Percentiles rank a stretch among this genome's conserved stretches.
Conservation (phyloP, 2,329 filamentous ascomycete genomes). For the Xylariaceae sp. region DNA sequence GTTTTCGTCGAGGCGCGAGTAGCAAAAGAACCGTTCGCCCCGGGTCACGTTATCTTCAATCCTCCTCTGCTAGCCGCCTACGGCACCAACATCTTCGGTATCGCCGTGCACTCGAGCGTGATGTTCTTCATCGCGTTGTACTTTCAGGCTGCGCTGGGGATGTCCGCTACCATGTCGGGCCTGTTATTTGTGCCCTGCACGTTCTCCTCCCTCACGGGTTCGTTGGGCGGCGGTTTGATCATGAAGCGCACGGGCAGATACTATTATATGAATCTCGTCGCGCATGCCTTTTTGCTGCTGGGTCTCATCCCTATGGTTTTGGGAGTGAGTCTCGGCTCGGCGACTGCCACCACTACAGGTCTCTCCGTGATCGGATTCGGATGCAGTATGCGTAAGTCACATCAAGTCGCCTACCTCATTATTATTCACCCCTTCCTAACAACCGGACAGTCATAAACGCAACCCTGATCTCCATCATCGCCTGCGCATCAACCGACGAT, state of each 20-base stretch:
- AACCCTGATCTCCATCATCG: constrained; percentile 65
- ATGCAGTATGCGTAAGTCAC: constrained; percentile 33
- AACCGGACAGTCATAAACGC: constrained; percentile 57
- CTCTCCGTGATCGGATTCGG: constrained; percentile 46
- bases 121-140: constrained; percentile 74
- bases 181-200: constrained; percentile 63
- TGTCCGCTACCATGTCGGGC: constrained; percentile 59
- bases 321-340: constrained; percentile 46
- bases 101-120: constrained; percentile 51
- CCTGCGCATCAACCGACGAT: constrained; percentile 61
- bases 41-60: constrained; percentile 67
- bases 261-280: constrained; percentile 60
- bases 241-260: constrained; percentile 68
- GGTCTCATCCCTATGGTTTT: constrained; percentile 53
- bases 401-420: not conserved
- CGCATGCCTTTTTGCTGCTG: constrained; percentile 49
- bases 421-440: not conserved
- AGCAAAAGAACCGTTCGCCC: constrained; percentile 67
- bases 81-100: constrained; percentile 66
- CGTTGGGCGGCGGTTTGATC: constrained; percentile 57
- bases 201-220: constrained; percentile 56
- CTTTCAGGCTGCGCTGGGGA: constrained; percentile 66
- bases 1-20: constrained; percentile 62
- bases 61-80: constrained; percentile 62
- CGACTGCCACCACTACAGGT: constrained; percentile 50